Percentiles rank a stretch among this genome's conserved stretches.
These are phyloP conservation scores for Kluyveromyces lactis DNA, from an alignment of 805 yeast genomes.

Conservation along the genomic window DNA sequence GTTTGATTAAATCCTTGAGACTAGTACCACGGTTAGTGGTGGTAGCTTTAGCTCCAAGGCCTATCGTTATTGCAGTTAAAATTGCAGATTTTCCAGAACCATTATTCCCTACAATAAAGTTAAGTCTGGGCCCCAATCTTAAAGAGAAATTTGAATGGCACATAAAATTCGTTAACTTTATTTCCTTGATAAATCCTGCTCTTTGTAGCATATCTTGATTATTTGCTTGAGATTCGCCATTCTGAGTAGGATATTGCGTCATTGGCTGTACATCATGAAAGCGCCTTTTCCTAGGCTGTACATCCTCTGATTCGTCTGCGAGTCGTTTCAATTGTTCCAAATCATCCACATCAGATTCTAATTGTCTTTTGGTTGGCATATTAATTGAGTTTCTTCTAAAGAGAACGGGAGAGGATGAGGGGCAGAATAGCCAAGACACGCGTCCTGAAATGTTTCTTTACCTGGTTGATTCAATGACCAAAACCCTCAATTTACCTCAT, in stretches of 20 bases:
- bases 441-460: no score
- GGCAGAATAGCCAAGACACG: no score
- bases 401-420: no score
- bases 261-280: constrained; percentile 14
- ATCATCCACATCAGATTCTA: constrained; percentile 14
- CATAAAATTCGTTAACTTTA: constrained; percentile 72
- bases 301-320: constrained; percentile 8
- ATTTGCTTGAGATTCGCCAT: constrained; percentile 6
- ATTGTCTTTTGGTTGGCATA: constrained; percentile 9
- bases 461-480: no score
- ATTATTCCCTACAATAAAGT: constrained; percentile 81
- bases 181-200: constrained; percentile 60
- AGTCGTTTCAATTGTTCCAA: constrained; percentile 12
- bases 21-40: constrained; percentile 80
- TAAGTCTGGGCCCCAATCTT: constrained; percentile 67
- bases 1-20: constrained; percentile 61
- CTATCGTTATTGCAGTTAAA: constrained; percentile 77
- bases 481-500: no score
- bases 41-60: constrained; percentile 81
- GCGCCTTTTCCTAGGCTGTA: constrained; percentile 13
- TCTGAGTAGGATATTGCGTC: constrained; percentile 24
- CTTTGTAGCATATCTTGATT: constrained; percentile 8
- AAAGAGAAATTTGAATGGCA: constrained; percentile 78
- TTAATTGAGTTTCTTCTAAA: no score
- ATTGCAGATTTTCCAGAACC: constrained; percentile 91